phyloP scores from a whole-genome alignment of 257 asterid species.

The Solanum bulbocastanum region DNA sequence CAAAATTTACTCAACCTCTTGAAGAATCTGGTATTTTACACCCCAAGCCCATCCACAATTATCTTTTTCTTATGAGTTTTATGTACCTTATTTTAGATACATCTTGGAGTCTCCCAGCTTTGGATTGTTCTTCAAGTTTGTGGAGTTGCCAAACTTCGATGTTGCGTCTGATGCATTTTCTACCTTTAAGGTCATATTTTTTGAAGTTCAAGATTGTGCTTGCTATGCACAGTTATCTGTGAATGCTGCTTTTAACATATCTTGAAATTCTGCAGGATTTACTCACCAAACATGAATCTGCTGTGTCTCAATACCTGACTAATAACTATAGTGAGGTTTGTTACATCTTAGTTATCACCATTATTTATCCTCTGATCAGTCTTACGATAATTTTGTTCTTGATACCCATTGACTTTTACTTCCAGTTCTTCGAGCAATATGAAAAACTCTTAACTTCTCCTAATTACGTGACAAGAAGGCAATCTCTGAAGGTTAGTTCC shows the following conservation, averaged over 20 bases:
- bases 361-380: background rate
- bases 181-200: constrained; percentile 75
- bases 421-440: constrained; percentile 86
- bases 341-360: background rate
- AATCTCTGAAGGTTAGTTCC: constrained; percentile 82
- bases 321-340: constrained; percentile 69
- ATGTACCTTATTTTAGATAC: constrained; percentile 45
- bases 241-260: background rate
- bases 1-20: background rate
- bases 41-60: background rate
- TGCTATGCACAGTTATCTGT: background rate
- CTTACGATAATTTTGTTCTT: background rate
- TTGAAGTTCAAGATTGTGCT: background rate
- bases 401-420: background rate
- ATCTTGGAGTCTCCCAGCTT: constrained; percentile 94
- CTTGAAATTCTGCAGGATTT: constrained; percentile 53
- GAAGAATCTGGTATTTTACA: background rate
- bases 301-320: constrained; percentile 71
- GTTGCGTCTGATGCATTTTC: constrained; percentile 95
- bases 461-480: constrained; percentile 94
- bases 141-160: constrained; percentile 84
- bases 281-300: constrained; percentile 65
- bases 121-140: constrained; percentile 84
- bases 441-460: constrained; percentile 73
- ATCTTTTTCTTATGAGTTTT: background rate